A percentile compares a stretch with the other conserved stretches of the same genome.
Conservation (phyloP, 2,329 filamentous ascomycete genomes). For the Sporothrix globosa region DNA sequence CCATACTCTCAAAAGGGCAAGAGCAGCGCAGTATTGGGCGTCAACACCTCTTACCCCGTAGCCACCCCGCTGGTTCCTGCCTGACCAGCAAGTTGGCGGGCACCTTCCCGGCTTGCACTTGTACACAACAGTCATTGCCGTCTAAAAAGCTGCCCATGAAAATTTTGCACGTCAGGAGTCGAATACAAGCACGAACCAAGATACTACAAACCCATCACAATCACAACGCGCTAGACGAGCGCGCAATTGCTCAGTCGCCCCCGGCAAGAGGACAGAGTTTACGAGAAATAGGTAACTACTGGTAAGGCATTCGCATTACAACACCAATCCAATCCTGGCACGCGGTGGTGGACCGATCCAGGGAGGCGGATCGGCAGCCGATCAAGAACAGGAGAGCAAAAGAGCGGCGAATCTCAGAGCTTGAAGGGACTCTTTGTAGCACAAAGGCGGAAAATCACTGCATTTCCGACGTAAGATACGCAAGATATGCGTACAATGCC, state of each 20-base stretch:
- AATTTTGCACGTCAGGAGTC: background rate
- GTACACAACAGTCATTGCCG: background rate
- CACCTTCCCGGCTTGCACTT: background rate
- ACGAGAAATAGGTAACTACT: background rate
- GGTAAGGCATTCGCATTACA: slow-evolving; percentile 7
- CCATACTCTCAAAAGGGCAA: slow-evolving; percentile 9
- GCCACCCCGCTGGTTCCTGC: background rate
- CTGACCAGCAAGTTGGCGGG: slow-evolving; percentile 2
- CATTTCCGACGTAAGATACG: slow-evolving; percentile 20
- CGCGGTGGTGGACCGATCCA: slow-evolving; percentile 19
- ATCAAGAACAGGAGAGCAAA: slow-evolving; percentile 19
- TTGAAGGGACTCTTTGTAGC: slow-evolving; percentile 6
- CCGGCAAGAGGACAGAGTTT: background rate
- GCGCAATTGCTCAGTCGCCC: background rate
- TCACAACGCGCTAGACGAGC: slow-evolving; percentile 4
- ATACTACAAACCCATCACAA: background rate
- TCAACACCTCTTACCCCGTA: slow-evolving; percentile 19
- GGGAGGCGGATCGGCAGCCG: slow-evolving; percentile 21
- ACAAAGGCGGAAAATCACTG: slow-evolving; percentile 1
- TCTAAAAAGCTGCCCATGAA: no score
- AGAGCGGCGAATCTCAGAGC: background rate
- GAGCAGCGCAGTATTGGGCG: slow-evolving; percentile 29
- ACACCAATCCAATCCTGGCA: background rate
- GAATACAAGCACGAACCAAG: background rate
- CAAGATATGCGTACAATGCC: background rate